Evolutionary conservation across 1,284 basidiomycete genomes (phyloP), one percentile per base, ranked within the genome.

Genomic region (Ceratobasidium sp.): DNA sequence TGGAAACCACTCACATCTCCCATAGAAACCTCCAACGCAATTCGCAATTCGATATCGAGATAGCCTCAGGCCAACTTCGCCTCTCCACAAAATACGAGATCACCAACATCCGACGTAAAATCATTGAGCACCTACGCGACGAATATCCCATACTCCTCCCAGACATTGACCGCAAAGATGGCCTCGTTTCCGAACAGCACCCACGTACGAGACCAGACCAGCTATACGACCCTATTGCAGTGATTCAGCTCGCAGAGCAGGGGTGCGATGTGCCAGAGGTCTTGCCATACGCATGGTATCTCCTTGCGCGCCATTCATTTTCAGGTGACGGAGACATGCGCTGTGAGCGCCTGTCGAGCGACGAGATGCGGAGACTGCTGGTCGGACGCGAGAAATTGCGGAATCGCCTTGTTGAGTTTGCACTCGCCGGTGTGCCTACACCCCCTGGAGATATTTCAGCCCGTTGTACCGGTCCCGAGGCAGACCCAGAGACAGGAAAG

Each of bases 31-130:
- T 67, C 26, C 64, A 67, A 38, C 49, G 64, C 2, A 32, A 38
- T 21, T 54, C 49, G 30, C 32, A 28, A 23, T 67, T 50, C 47
- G 64, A 67, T 23, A 50, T 67, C 35, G 64, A 67, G 26, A 67
- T 50, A 18, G 38, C 49, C 47, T 67, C 64, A 16, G 64, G 64
- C 49, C 64, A 67, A 38, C 35, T 67, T 7, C 64, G 64, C 16
- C 64, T 67, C 21, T 49, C 64, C 18, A 67, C 64, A 30, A 67
- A 67, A 67, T 67, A 67, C 64, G 47, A 67, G 55, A 67, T 67
- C 13, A 43, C 64, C 64, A 67, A 55, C 35, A 67, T 67, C 23
- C 64, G 64, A n/a, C 47, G 49, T 26, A 67, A 67, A 55, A 67
- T 67, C 32, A 41, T 67, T 14, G 35, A 49, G 11, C 64, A 67